Base-by-base conservation (phyloP, 257 asterid species). In the Solanum lycopersicoides region DNA sequence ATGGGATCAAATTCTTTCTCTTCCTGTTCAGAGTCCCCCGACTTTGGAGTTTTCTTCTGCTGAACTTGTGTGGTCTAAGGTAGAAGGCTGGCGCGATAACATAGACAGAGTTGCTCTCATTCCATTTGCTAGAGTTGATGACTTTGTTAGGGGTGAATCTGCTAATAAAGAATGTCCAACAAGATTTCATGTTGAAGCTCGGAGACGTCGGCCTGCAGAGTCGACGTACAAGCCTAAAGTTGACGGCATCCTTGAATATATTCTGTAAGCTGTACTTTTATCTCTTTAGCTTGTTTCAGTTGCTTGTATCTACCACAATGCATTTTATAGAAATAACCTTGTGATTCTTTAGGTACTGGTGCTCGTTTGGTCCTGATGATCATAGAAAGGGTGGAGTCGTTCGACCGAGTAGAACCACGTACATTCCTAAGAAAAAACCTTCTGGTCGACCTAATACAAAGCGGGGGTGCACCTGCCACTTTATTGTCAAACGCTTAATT, bases 341-440 rank as follows among this genome's bases (percentile, higher is more conserved):
- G 23, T 83, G 80, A 86, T 89, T 88, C 82, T 83, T 73, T 87
- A 96, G 99, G 95, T 96, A 95, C 89, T 97, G 99, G 99, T 97
- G 99, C 89, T 97, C 99, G 72, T 97, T 95, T 91, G 99, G 99
- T 69, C 99, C 99, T 9, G 99, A 97, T 89, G 99, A 97, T 89
- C 97, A 95, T 87, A 93, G 99, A 82, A 93, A 90, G 88, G 99
- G 99, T 20, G 99, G 99, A 82, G 35, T 92, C 56, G 96, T 97
- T 71, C 97, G 99, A 30, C 99, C 99, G 71, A 97, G 99, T 91
- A 92, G 98, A 91, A 92, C 84, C 63, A 95, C 97, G 30, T 94
- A 95, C 80, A 95, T 92, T 44, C 91, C 94, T 9, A 97, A 97
- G 89, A 97, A 94, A 72, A 96, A 96, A 88, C 53, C 97, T 18